Percentiles rank a stretch among this genome's conserved stretches.
Conservation (phyloP, 2,329 filamentous ascomycete species). For the Trichoderma koningii region DNA sequence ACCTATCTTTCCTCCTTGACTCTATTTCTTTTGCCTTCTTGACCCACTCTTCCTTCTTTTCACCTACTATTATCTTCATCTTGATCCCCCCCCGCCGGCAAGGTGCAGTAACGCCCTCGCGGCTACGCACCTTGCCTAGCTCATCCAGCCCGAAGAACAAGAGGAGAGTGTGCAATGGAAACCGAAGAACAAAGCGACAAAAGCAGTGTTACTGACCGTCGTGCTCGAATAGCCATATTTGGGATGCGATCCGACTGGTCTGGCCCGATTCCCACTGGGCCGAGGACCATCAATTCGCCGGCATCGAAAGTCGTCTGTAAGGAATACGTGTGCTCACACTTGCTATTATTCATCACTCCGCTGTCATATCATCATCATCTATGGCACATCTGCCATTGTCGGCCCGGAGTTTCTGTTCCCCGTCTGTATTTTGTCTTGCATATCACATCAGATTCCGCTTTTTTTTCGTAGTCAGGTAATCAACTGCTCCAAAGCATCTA, state of each 20-base stretch:
- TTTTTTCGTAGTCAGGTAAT: not conserved
- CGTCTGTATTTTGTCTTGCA: conserved; percentile 1
- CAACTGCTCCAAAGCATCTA: too few species aligned
- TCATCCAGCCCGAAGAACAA: not conserved
- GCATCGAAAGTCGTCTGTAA: conserved; percentile 79
- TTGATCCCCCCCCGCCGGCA: not conserved
- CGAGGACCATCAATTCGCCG: conserved; percentile 66
- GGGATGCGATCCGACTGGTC: conserved; percentile 86
- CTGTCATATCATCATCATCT: too few species aligned
- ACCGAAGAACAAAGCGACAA: not conserved
- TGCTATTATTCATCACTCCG: too few species aligned
- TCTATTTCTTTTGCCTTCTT: conserved; percentile 24
- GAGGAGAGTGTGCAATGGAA: too few species aligned
- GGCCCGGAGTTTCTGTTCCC: not conserved
- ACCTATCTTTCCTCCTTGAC: not conserved
- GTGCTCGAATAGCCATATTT: conserved; percentile 69
- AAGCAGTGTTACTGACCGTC: conserved; percentile 37
- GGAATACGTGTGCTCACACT: not conserved
- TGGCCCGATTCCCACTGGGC: conserved; percentile 92
- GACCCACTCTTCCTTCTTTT: not conserved
- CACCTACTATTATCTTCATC: not conserved
- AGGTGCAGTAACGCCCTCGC: conserved; percentile 8
- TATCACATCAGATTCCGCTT: conserved; percentile 5
- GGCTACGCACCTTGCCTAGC: conserved; percentile 2
- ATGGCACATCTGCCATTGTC: not conserved